A percentile compares a stretch with the other conserved stretches of the same genome.
These are phyloP conservation scores for Ceratocystis harringtonii DNA, from an alignment of 2,329 filamentous ascomycete genomes.

Conservation along the genomic window DNA sequence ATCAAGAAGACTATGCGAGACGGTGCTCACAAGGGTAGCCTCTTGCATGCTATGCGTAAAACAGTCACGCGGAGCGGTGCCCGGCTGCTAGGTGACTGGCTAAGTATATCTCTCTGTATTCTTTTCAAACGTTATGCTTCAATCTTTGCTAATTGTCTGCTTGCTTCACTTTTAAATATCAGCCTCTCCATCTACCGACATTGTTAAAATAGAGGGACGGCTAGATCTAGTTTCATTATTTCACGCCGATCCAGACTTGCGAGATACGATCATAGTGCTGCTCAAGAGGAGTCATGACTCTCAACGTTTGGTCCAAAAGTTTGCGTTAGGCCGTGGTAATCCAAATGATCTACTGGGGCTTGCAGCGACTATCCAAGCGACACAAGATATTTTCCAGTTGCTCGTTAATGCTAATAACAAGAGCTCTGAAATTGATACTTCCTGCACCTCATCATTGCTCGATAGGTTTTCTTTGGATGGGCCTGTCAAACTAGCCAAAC, in stretches of 20 bases:
- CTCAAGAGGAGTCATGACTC: conserved; percentile 70
- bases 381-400: conserved; percentile 46
- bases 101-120: conserved; percentile 35
- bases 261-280: conserved; percentile 52
- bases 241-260: conserved; percentile 48
- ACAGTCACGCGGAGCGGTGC: conserved; percentile 89
- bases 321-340: conserved; percentile 81
- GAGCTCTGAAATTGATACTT: conserved; percentile 14
- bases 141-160: neutral
- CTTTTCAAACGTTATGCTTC: neutral
- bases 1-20: conserved; percentile 77
- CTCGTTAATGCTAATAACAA: conserved; percentile 23
- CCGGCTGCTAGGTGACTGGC: conserved; percentile 65
- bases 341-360: conserved; percentile 78
- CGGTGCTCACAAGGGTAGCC: conserved; percentile 60
- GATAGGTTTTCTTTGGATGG: conserved; percentile 49
- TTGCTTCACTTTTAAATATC: conserved; percentile 21
- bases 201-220: conserved; percentile 60
- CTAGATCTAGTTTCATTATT: conserved; percentile 72
- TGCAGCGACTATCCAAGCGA: conserved; percentile 64
- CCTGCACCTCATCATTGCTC: conserved; percentile 33
- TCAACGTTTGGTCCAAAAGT: conserved; percentile 82
- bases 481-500: conserved; percentile 51
- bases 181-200: conserved; percentile 68
- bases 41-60: conserved; percentile 75